Conservation (phyloP, 306 rosid species). For the barrel medic (Medicago truncatula) region MtrunA17r5.0-ANR NC_053045.1:61269501-61270000, state of each 20-base stretch:
- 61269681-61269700: not conserved
- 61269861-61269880: conserved; percentile 93
- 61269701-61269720: not conserved
- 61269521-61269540: too few relatives aligned
- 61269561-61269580: too few relatives aligned
- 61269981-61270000: too few relatives aligned
- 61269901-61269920: conserved; percentile 89
- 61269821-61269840: conserved; percentile 79
- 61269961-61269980: too few relatives aligned
- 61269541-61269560: too few relatives aligned
- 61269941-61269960: conserved; percentile 64
- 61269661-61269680: not conserved
- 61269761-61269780: not conserved
- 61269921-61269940: conserved; percentile 94
- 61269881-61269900: conserved; percentile 74
- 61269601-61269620: too few relatives aligned
- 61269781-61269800: conserved; percentile 51
- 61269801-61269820: conserved; percentile 90
- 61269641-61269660: too few relatives aligned
- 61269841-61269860: conserved; percentile 96
- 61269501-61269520: too few relatives aligned
- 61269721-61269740: too few relatives aligned
- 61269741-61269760: not conserved
- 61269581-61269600: too few relatives aligned
- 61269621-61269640: too few relatives aligned